Evolutionary conservation across 2,329 filamentous ascomycete genomes (phyloP).

Genomic region (Alternaria solani): DNA sequence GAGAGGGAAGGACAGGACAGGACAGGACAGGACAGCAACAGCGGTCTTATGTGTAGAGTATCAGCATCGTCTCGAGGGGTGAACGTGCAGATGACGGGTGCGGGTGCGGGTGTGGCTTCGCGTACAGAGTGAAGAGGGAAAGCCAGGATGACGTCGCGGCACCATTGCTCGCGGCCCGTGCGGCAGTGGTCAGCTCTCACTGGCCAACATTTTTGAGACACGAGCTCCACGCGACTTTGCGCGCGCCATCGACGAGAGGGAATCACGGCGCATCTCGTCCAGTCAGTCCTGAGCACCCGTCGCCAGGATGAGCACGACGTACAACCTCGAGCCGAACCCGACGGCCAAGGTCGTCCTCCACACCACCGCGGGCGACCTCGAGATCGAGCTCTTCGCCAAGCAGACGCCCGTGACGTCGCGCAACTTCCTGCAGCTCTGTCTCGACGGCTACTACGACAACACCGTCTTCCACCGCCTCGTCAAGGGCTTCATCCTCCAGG

Average conservation of each 20-base stretch:
- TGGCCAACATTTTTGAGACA: conserved; percentile 13
- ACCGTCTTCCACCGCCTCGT: conserved; percentile 95
- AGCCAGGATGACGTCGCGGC: conserved; percentile 19
- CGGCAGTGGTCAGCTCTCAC: conserved; percentile 7
- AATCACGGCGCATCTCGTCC: neutral
- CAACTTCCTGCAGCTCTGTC: conserved; percentile 93
- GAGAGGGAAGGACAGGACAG: neutral
- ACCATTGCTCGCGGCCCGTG: conserved; percentile 15
- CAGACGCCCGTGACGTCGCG: conserved; percentile 90
- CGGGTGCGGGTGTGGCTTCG: conserved; percentile 14
- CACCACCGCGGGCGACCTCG: conserved; percentile 87
- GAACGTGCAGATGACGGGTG: conserved; percentile 9
- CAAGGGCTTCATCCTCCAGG: conserved; percentile 91
- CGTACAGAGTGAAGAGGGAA: conserved; percentile 6
- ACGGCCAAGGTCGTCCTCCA: conserved; percentile 91
- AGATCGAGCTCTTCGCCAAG: conserved; percentile 92
- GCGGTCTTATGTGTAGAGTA: conserved; percentile 20
- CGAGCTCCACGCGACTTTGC: conserved; percentile 8
- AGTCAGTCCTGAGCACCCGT: neutral
- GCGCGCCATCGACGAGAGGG: conserved; percentile 1
- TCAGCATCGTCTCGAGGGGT: conserved; percentile 21
- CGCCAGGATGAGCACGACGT: conserved; percentile 79
- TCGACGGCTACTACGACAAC: conserved; percentile 94
- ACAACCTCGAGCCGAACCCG: conserved; percentile 93
- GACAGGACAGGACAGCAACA: neutral